Percentiles rank a stretch among this genome's conserved stretches.
Evolutionary conservation across 148 eudicot species (phyloP).

Genomic region (Dianthus caryophyllus): DNA sequence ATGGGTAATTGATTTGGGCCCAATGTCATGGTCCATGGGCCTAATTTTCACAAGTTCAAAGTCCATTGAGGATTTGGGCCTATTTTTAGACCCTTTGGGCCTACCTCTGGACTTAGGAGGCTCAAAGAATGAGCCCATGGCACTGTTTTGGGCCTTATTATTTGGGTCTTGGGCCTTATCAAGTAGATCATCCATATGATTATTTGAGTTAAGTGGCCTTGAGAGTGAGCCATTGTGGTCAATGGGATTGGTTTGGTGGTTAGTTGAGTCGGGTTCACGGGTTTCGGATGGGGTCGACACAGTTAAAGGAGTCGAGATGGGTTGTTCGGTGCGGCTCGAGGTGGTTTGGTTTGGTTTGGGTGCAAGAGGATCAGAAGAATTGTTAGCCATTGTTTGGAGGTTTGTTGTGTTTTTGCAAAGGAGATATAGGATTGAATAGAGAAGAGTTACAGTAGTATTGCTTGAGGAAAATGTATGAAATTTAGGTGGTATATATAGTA

Average conservation of each 20-base stretch:
- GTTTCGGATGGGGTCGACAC: neutral
- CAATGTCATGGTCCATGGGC: slow-evolving; percentile 1
- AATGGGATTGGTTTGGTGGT: no score
- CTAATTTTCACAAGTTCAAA: no score
- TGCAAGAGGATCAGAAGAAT: neutral
- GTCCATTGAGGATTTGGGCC: slow-evolving; percentile 22
- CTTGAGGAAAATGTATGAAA: neutral
- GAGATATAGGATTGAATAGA: neutral
- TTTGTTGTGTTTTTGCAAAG: neutral
- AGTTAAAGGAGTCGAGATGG: neutral
- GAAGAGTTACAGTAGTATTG: neutral
- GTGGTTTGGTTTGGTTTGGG: no score
- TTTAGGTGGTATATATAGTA: neutral
- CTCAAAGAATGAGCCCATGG: neutral
- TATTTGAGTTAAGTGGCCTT: neutral
- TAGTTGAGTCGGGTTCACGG: neutral
- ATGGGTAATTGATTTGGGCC: slow-evolving; percentile 10
- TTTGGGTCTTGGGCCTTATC: neutral
- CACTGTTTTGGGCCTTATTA: neutral
- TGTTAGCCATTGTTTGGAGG: neutral
- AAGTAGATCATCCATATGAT: neutral
- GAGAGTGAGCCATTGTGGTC: neutral
- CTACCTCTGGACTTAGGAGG: slow-evolving; percentile 27
- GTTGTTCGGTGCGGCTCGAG: neutral
- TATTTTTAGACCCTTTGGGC: slow-evolving; percentile 39